A percentile compares a stretch with the other conserved stretches of the same genome.
phyloP scores from a whole-genome alignment of 2,329 filamentous ascomycete species.

The Aspergillus versicolor region DNA sequence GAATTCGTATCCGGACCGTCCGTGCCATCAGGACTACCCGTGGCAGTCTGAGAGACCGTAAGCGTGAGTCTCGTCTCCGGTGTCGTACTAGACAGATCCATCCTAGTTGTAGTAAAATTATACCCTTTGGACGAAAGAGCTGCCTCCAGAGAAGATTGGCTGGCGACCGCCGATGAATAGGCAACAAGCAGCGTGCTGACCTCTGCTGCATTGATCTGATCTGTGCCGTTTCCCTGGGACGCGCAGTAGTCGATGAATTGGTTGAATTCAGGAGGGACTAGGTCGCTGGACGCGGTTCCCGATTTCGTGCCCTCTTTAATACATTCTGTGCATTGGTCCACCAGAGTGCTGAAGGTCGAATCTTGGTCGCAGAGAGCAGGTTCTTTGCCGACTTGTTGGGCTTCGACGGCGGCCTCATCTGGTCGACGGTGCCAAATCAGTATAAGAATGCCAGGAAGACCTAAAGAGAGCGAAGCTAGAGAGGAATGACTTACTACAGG shows the following conservation, averaged over 20 bases:
- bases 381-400: fast-evolving
- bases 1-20: background rate
- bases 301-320: too few relatives aligned
- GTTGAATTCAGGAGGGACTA: background rate
- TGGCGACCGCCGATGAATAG: background rate
- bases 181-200: background rate
- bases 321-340: too few relatives aligned
- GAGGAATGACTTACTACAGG: too few relatives aligned
- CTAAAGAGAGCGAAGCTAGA: too few relatives aligned
- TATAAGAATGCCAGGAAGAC: too few relatives aligned
- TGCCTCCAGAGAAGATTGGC: background rate
- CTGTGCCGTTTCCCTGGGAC: background rate
- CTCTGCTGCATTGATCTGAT: background rate
- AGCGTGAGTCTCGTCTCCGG: background rate
- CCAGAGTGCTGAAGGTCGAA: too few relatives aligned
- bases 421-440: too few relatives aligned
- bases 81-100: background rate
- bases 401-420: fast-evolving
- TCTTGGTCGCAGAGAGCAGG: too few relatives aligned
- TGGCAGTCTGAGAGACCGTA: too few relatives aligned
- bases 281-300: too few relatives aligned
- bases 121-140: background rate
- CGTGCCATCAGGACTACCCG: background rate
- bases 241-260: background rate
- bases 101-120: background rate